Conservation (phyloP, 495 filamentous ascomycete genomes). For the Hypoxylon intermedium region DNA sequence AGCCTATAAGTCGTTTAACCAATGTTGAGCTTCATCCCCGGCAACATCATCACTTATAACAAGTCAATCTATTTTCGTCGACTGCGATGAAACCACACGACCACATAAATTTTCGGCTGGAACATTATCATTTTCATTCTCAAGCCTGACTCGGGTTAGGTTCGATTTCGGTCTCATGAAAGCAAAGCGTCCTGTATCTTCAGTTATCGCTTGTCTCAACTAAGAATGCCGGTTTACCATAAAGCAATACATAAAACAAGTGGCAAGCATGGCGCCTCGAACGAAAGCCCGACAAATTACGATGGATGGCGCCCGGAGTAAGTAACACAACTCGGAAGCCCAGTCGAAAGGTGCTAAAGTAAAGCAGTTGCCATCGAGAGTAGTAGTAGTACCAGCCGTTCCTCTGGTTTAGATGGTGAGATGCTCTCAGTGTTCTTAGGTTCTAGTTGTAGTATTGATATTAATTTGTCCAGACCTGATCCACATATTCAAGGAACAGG, state of each 20-base stretch:
- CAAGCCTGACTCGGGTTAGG: background rate
- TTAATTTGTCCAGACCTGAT: conserved; percentile 53
- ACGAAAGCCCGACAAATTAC: conserved; percentile 26
- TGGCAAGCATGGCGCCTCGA: conserved; percentile 30
- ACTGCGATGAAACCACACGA: conserved; percentile 4
- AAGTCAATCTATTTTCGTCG: background rate
- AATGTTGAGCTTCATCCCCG: conserved; percentile 6
- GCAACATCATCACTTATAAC: background rate
- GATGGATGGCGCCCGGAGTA: conserved; percentile 36
- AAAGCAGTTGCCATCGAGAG: conserved; percentile 40
- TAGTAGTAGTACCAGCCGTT: conserved; percentile 32
- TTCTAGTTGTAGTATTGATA: conserved; percentile 1
- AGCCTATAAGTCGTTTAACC: background rate
- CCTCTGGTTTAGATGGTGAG: conserved; percentile 47
- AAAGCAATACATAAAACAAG: conserved; percentile 4
- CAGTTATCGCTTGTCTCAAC: background rate
- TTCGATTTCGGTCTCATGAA: background rate
- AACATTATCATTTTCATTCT: conserved; percentile 1
- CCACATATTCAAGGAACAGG: conserved; percentile 67
- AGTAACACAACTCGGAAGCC: conserved; percentile 1
- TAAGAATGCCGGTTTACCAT: background rate
- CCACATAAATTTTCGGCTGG: conserved; percentile 2
- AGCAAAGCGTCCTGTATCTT: background rate
- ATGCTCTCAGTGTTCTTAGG: background rate
- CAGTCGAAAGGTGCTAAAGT: conserved; percentile 12